phyloP scores from a whole-genome alignment of 2,329 filamentous ascomycete species.

The Annulohypoxylon truncatum region DNA sequence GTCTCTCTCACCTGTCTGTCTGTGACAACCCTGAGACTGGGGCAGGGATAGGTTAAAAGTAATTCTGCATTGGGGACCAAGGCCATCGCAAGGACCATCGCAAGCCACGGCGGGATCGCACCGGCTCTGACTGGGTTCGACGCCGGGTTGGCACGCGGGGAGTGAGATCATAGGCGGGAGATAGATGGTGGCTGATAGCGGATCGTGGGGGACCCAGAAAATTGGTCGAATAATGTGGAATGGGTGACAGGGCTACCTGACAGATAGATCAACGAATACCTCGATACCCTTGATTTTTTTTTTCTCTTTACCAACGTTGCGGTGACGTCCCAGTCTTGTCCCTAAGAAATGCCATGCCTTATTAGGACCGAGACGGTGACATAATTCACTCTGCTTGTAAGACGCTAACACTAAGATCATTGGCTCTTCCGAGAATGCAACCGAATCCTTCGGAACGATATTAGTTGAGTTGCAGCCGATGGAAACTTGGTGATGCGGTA shows the following conservation, averaged over 20 bases:
- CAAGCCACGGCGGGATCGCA: constrained; percentile 39
- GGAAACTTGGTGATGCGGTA: constrained; percentile 25
- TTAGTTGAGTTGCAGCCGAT: constrained; percentile 38
- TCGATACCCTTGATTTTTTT: background rate
- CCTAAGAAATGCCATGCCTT: constrained; percentile 34
- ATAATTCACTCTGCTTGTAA: constrained; percentile 36
- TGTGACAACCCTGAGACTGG: background rate
- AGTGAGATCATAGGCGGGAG: constrained; percentile 37
- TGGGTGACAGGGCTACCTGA: background rate
- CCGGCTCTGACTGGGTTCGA: constrained; percentile 8
- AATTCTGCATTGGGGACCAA: constrained; percentile 11
- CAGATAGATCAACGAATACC: constrained; percentile 4
- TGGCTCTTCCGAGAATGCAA: constrained; percentile 36
- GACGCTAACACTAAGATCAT: constrained; percentile 32
- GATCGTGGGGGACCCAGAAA: constrained; percentile 39
- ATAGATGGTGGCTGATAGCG: constrained; percentile 35
- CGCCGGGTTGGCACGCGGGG: constrained; percentile 29
- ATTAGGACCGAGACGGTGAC: constrained; percentile 38
- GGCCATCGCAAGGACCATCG: constrained; percentile 21
- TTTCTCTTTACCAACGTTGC: constrained; percentile 36
- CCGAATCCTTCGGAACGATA: constrained; percentile 38
- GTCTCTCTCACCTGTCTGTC: background rate
- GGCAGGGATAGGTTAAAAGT: constrained; percentile 20
- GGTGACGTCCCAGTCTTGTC: constrained; percentile 37
- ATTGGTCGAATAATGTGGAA: constrained; percentile 3